These are phyloP conservation scores for Angomonas ambiguus DNA, from an alignment of 208 protist genomes.

Conservation along the genomic window DNA sequence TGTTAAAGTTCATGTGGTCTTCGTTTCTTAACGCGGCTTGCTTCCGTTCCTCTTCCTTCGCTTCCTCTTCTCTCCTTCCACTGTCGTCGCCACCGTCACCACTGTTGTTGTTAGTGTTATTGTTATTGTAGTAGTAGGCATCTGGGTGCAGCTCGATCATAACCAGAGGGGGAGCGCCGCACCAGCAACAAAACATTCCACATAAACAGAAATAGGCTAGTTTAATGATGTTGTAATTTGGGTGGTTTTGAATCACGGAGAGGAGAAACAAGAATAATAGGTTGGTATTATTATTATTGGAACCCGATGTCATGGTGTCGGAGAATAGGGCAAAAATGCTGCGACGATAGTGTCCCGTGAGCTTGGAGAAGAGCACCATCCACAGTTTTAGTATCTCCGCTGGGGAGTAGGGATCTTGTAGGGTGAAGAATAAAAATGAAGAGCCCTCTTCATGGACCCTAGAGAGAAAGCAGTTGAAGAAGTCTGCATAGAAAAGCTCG, in stretches of 20 bases:
- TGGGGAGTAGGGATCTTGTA: conserved; percentile 56
- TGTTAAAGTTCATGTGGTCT: not conserved
- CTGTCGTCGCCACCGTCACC: not conserved
- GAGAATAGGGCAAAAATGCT: conserved; percentile 23
- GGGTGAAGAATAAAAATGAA: conserved; percentile 61
- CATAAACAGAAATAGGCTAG: conserved; percentile 34
- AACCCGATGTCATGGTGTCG: conserved; percentile 15
- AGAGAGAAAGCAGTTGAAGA: not conserved
- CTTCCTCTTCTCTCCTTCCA: not conserved
- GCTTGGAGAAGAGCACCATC: conserved; percentile 28
- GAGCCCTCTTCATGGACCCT: not conserved
- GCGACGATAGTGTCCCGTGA: conserved; percentile 19
- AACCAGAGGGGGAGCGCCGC: conserved; percentile 37
- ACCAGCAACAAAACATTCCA: conserved; percentile 47
- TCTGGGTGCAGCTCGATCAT: not conserved
- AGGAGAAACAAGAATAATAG: conserved; percentile 29
- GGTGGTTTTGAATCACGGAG: conserved; percentile 22
- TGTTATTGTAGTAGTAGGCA: not conserved
- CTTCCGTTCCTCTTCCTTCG: not conserved
- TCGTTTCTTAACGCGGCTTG: not conserved
- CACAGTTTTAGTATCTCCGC: conserved; percentile 38
- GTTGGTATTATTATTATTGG: conserved; percentile 21
- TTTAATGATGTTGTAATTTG: conserved; percentile 20
- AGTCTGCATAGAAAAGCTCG: not conserved
- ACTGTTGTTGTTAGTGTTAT: not conserved